Evolutionary conservation across 768 basidiomycete species (phyloP), one percentile per base, ranked within the genome.

Genomic region (Mycena floridula): DNA sequence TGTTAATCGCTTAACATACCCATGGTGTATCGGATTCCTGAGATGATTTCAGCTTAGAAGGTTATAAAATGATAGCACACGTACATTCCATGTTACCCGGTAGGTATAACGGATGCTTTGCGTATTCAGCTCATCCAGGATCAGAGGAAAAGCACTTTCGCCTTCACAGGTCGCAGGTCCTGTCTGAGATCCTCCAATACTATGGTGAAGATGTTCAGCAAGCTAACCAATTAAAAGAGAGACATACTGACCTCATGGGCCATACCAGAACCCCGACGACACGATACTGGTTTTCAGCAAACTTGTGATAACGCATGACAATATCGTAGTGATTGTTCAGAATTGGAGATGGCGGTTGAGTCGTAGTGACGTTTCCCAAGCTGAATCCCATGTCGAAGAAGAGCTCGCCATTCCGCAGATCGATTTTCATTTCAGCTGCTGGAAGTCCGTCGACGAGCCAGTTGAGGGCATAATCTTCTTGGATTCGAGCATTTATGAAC

Each of bases 341-440:
- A 12, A 77, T 80, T 5, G 91, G 90, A 6, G 55, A 61, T 30
- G 79, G 77, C 30, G 73, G 68, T 50, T 70, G 73, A 38, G 64
- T 63, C 37, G 65, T 77, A 42, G 88, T 81, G 40, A 82, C 71
- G 52, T 89, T 72, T 3, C 90, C 92, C n/a, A 98, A 71, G 55
- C 91, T 91, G 69, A 97, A 97, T 1, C 94, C 88, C 68, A 90
- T 85, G 65, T 95, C 93, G 56, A 85, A 91, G 65, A 95, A 97
- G 12, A 85, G 57, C 28, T 95, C 90, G n/a, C 80, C 77, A 3
- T 79, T 89, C 53, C 84, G 77, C 37, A 68, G 55, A 59, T 96
- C 92, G 26, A 72, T 65, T 64, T 90, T 94, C 85, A 91, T 89
- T 65, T 96, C 92, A 13, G 90, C 89, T 5, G 88, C 89, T 2